These are phyloP conservation scores for Xylariales sp. DNA, from an alignment of 2,329 filamentous ascomycete genomes.

Conservation along the genomic window DNA sequence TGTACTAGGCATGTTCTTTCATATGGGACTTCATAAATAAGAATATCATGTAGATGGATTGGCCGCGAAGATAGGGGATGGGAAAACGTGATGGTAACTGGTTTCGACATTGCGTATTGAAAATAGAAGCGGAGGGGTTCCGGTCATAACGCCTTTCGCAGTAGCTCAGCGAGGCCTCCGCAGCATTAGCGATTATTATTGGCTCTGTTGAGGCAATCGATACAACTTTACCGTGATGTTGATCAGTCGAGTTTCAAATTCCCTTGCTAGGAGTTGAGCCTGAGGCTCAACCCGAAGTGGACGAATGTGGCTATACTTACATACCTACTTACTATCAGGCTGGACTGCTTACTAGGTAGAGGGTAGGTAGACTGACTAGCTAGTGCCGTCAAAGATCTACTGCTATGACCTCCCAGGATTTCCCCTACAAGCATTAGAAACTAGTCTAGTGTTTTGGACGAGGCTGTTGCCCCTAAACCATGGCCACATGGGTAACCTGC, in stretches of 20 bases:
- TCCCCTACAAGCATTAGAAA: neutral
- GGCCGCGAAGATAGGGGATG: neutral
- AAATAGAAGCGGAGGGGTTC: neutral
- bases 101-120: too few species aligned
- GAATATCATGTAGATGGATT: neutral
- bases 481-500: conserved; percentile 4
- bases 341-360: neutral
- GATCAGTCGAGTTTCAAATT: neutral
- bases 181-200: neutral
- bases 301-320: neutral
- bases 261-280: conserved; percentile 10
- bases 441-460: neutral
- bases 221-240: neutral
- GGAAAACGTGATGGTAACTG: neutral
- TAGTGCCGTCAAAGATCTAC: conserved; percentile 9
- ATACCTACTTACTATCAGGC: neutral
- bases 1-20: neutral
- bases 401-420: too few species aligned
- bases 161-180: neutral
- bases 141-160: neutral
- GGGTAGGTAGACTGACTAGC: neutral
- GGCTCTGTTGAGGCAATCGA: neutral
- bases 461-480: neutral
- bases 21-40: neutral
- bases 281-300: conserved; percentile 1